Conservation (phyloP, 75 land plant species). For the Picea sitchensis region DNA sequence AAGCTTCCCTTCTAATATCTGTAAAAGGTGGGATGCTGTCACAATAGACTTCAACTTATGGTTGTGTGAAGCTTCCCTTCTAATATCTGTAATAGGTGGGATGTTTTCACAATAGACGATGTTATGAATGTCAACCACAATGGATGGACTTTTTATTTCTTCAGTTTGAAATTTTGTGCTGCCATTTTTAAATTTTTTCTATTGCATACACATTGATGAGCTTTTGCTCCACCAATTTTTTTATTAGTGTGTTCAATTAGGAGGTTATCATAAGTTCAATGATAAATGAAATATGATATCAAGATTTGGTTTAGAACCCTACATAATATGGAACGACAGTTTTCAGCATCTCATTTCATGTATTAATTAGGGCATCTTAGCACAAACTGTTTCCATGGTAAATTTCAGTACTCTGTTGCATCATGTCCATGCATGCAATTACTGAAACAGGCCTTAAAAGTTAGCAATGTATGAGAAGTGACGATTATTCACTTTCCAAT, state of each 20-base stretch:
- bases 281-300: not conserved
- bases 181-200: not conserved
- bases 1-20: not conserved
- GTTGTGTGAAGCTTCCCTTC: not conserved
- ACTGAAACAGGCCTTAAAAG: no score
- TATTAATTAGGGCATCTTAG: no score
- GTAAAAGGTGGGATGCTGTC: not conserved
- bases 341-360: not conserved
- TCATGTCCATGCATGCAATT: no score
- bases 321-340: not conserved
- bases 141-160: not conserved
- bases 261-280: not conserved
- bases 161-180: not conserved
- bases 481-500: no score
- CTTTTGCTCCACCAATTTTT: not conserved
- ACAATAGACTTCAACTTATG: not conserved
- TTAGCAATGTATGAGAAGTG: no score
- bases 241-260: not conserved
- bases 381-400: no score
- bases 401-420: no score
- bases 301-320: not conserved
- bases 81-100: not conserved
- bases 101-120: not conserved
- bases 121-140: not conserved
- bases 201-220: not conserved